Base-by-base conservation (phyloP, 2,329 filamentous ascomycete species). In the Exophiala calicioides region DNA sequence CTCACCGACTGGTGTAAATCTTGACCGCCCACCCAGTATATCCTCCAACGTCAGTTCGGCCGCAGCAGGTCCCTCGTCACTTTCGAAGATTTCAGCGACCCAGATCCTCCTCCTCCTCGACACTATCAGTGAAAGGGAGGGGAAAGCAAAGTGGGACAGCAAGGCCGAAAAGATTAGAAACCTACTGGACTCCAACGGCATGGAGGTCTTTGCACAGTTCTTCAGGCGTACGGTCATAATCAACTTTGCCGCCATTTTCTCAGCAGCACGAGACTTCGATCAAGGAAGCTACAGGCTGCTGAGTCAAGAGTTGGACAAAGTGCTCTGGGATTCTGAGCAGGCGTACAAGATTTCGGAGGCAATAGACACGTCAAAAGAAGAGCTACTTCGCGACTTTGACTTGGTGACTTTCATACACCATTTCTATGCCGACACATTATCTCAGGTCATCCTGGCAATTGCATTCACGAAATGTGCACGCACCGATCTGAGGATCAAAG, bases 181-280 rank as follows among this genome's bases (percentile, higher is more conserved):
- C 81, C 84, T 97, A 68, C 86, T 97, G 74, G 85, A 95, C 81
- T 90, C 91, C 63, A 85, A 95, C 90, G 90, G 90, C 66, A 98
- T 98, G 91, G 94, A 98, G 78, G 90, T 96, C 66, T 96, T 90
- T 68, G 84, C 88, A 52, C 94, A 90, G 76, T 96, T 93, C 70
- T 95, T 98, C 71, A 85, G 89, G 69, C 88, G 91, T 70, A 78
- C 97, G 66, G 82, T 98, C 65, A 86, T 86, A 70, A 85, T 85
- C 72, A 96, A 96, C 82, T 89, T 90, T 62, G 76, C 85, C 55
- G 85, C 93, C 63, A 93, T 98, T 66, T 97, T 97, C 66, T 76
- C 84, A 44, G 87, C 81, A 61, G 45, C 52, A 20, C 80, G 89
- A 69, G 80, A 81, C 45, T 80, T 82, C 56, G 79, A 88, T 56